Evolutionary conservation across 2,329 filamentous ascomycete species (phyloP), one percentile per base, ranked within the genome.

Genomic region (Diaporthe sp.): DNA sequence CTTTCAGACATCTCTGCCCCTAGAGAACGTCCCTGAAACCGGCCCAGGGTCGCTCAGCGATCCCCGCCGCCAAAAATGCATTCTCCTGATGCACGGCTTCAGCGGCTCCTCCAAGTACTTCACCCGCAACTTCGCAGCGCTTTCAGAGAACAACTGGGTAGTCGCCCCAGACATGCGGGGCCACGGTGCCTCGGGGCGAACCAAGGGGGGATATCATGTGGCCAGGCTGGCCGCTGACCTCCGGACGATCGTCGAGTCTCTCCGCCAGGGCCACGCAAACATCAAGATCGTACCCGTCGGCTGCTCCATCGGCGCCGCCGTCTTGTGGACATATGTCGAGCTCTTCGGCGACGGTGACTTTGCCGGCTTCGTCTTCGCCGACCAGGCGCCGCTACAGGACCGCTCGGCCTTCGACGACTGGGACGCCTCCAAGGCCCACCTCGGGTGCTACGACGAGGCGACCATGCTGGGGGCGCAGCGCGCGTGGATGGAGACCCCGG

Each of bases 351-450:
- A 79, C 70, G 72, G 49, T 4, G 82, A 80, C 39, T 83, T 85
- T 46, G 73, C 78, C 0, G 84, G 82, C 0, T 81, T 83, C 51
- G 80, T 83, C 28, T 85, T 85, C 59, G 84, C 84, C 22, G 84
- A 86, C 80, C 84, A 86, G 78, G 84, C 83, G 5, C 84, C 84
- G 55, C 78, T 86, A 69, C 84, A 86, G 78, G 84, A 86, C 72
- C 82, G 82, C 22, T 81, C 81, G 13, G 19, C 59, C 2, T 81
- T 82, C 67, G 81, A 77, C 69, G 76, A 70, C 12, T 85, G 84
- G 84, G 83, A 82, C 73, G 78, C 74, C 49, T 75, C 76, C 55
- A 77, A 72, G 25, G 80, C 83, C 39, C 83, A 86, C 75, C 77
- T 74, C 5, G 83, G 82, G 8, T 85, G 84, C 77, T 86, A 82